Conservation (phyloP, 2,329 filamentous ascomycete genomes). For the Knoxdaviesia capensis region DNA sequence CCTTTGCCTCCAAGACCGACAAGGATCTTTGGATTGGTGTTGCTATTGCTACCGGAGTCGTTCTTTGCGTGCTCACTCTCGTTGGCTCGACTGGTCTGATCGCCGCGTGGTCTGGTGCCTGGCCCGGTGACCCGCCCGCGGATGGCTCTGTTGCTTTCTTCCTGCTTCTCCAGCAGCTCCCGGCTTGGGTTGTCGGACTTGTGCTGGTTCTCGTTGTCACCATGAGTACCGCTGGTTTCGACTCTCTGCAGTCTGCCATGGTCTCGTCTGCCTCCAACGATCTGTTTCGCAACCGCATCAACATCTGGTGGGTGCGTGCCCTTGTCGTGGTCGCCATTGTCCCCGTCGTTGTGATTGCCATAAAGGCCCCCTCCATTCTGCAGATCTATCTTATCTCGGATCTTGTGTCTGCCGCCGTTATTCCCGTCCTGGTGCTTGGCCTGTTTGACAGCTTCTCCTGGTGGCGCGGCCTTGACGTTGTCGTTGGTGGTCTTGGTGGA, state of each 20-base stretch:
- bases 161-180: constrained; percentile 48
- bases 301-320: constrained; percentile 51
- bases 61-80: constrained; percentile 50
- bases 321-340: constrained; percentile 54
- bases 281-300: constrained; percentile 62
- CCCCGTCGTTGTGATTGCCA: constrained; percentile 52
- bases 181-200: constrained; percentile 64
- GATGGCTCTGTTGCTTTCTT: constrained; percentile 54
- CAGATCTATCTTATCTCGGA: constrained; percentile 73
- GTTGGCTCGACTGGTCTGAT: constrained; percentile 56
- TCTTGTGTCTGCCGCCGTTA: constrained; percentile 54
- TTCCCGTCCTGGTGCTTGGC: constrained; percentile 58
- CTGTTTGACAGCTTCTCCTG: constrained; percentile 50
- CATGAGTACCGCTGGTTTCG: constrained; percentile 59
- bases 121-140: constrained; percentile 36
- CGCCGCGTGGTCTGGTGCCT: constrained; percentile 59
- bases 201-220: constrained; percentile 64
- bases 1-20: constrained; percentile 63
- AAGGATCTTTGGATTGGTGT: constrained; percentile 58
- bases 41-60: constrained; percentile 41
- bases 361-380: constrained; percentile 53
- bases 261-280: constrained; percentile 73
- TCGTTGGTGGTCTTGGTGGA: constrained; percentile 58
- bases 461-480: constrained; percentile 65
- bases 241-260: constrained; percentile 67